These are phyloP conservation scores for Tetragonia tetragonoides DNA, from an alignment of 148 eudicot species.

Conservation along the genomic window DNA sequence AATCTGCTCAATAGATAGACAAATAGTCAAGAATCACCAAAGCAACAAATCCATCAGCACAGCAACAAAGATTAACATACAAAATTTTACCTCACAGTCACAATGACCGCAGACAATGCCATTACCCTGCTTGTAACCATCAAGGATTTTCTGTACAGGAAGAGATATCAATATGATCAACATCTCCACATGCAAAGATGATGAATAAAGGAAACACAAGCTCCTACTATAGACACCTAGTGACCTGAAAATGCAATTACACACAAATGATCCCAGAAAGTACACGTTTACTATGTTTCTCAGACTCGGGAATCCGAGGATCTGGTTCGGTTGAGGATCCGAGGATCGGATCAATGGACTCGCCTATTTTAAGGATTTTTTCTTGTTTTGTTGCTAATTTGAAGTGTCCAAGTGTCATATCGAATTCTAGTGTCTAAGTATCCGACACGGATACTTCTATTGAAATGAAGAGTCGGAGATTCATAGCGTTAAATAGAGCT, in stretches of 20 bases:
- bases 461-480: too few relatives aligned
- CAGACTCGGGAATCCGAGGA: too few relatives aligned
- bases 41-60: background rate
- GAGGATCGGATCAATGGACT: too few relatives aligned
- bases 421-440: too few relatives aligned
- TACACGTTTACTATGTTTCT: too few relatives aligned
- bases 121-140: conserved; percentile 83
- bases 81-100: conserved; percentile 56
- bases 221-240: background rate
- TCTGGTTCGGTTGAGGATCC: too few relatives aligned
- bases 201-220: background rate
- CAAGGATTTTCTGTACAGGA: conserved; percentile 57
- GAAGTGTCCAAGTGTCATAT: too few relatives aligned
- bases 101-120: conserved; percentile 89
- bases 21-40: background rate
- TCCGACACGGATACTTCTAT: too few relatives aligned
- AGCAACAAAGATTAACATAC: background rate
- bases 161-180: conserved; percentile 10
- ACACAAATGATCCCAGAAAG: background rate
- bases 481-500: too few relatives aligned
- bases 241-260: background rate
- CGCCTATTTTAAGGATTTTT: too few relatives aligned
- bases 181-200: background rate
- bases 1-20: conserved; percentile 49
- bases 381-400: too few relatives aligned